A percentile compares a stretch with the other conserved stretches of the same genome.
Evolutionary conservation across 768 basidiomycete species (phyloP).

Genomic region (Pleurotus djamor): DNA sequence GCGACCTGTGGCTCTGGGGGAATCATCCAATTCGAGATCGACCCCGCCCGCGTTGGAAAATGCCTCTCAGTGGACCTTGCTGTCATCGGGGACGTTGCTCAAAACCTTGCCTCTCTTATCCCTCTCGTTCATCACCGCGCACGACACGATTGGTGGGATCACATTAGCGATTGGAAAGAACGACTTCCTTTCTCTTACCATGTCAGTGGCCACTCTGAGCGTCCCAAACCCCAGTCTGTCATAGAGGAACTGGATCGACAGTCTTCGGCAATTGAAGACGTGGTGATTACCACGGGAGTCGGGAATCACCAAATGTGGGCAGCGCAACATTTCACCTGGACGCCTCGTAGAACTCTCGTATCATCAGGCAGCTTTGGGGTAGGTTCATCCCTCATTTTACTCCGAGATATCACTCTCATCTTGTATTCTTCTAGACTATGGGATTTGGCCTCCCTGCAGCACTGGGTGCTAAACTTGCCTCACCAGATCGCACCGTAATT

Average conservation of each 20-base stretch:
- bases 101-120: slow-evolving; percentile 78
- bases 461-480: slow-evolving; percentile 96
- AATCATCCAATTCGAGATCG: slow-evolving; percentile 99
- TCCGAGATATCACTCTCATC: slow-evolving; percentile 5
- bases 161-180: slow-evolving; percentile 83
- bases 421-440: slow-evolving; percentile 69
- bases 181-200: slow-evolving; percentile 88
- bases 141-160: slow-evolving; percentile 77
- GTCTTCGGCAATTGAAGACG: slow-evolving; percentile 71
- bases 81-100: slow-evolving; percentile 89
- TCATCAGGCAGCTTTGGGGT: slow-evolving; percentile 95
- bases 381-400: slow-evolving; percentile 24
- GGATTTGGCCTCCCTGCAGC: slow-evolving; percentile 95
- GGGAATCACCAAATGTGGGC: slow-evolving; percentile 99
- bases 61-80: slow-evolving; percentile 93
- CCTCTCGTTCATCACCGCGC: slow-evolving; percentile 68
- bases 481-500: slow-evolving; percentile 88
- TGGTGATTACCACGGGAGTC: slow-evolving; percentile 90
- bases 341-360: slow-evolving; percentile 79
- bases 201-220: slow-evolving; percentile 53
- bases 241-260: slow-evolving; percentile 89
- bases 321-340: slow-evolving; percentile 92
- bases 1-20: slow-evolving; percentile 49
- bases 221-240: slow-evolving; percentile 96
- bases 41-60: slow-evolving; percentile 99